These are phyloP conservation scores for Lomentospora prolificans DNA, from an alignment of 2,329 filamentous ascomycete genomes.

Conservation along the genomic window DNA sequence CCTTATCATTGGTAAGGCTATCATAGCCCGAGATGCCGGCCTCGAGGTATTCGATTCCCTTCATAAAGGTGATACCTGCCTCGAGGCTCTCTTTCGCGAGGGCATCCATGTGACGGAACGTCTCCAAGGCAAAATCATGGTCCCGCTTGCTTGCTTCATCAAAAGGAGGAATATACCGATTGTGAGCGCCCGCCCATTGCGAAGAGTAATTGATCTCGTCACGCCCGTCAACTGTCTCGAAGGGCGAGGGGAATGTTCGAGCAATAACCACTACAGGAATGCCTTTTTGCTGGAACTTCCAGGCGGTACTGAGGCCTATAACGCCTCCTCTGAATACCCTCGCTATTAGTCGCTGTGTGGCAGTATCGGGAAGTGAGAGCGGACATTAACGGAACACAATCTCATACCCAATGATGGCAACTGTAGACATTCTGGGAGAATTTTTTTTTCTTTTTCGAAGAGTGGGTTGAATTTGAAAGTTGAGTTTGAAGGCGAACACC, in stretches of 20 bases:
- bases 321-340: constrained; percentile 35
- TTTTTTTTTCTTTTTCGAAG: not conserved
- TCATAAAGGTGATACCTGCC: constrained; percentile 37
- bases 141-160: constrained; percentile 26
- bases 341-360: not conserved
- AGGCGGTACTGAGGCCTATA: constrained; percentile 38
- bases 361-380: not conserved
- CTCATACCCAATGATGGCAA: constrained; percentile 7
- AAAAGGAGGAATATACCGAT: constrained; percentile 34
- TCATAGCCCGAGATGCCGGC: constrained; percentile 28
- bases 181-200: constrained; percentile 48
- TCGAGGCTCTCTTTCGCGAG: constrained; percentile 21
- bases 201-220: constrained; percentile 42
- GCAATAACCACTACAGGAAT: constrained; percentile 33
- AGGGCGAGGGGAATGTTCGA: constrained; percentile 35
- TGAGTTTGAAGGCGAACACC: no score
- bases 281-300: constrained; percentile 31
- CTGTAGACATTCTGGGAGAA: not conserved
- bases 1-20: constrained; percentile 22
- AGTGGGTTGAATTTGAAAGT: no score
- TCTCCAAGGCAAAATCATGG: constrained; percentile 30
- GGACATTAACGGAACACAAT: not conserved
- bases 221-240: constrained; percentile 30
- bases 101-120: constrained; percentile 31
- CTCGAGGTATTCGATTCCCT: constrained; percentile 43